Base-by-base conservation (phyloP, 352 stramenopile species). In the Phytopythium ostracodes region DNA sequence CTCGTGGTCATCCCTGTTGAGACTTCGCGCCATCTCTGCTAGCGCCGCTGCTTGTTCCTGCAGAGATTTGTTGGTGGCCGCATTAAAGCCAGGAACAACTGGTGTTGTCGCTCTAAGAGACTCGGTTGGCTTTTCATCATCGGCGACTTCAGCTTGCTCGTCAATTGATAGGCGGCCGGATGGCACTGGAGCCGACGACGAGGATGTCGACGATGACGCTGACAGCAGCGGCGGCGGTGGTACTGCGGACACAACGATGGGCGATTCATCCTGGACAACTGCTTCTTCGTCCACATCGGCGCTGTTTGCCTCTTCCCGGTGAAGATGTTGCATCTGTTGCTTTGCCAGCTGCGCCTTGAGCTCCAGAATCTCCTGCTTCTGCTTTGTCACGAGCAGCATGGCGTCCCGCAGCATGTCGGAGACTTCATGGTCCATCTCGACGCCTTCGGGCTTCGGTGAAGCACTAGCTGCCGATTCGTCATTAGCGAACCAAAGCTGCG, bases 311-410 rank as follows among this genome's bases (percentile, higher is more conserved):
- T 20, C n/a, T 24, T 59, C 24, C 18, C 29, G 17, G 14, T 59
- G 50, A 9, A 40, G 55, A 29, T 10, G 25, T 11, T 33, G 22
- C 15, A 51, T 36, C 59, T 76, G 58, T 22, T 62, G 56, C 17
- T 40, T 58, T 17, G 68, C 31, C 7, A 88, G 22, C 44, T 74
- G 63, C 20, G 63, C 58, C 52, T 75, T 79, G 18, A 89, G 71
- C 44, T 86, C 72, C 3, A 75, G n/a, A 56, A 94, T 92, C 59
- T 94, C 84, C 8, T 76, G 59, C 43, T 86, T 87, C 58, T 94
- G 86, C 46, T 79, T 79, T 44, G 78, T 74, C 53, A 92, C 73
- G 54, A 91, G 64, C 35, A 61, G 57, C 73, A 94, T 76, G 1
- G 86, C 86, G 42, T 91, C 84, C 9, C 71, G 73, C n/a, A 94